Percentiles rank a stretch among this genome's conserved stretches.
phyloP scores from a whole-genome alignment of 1,284 basidiomycete species.

The Fomitopsis schrenkii region DNA sequence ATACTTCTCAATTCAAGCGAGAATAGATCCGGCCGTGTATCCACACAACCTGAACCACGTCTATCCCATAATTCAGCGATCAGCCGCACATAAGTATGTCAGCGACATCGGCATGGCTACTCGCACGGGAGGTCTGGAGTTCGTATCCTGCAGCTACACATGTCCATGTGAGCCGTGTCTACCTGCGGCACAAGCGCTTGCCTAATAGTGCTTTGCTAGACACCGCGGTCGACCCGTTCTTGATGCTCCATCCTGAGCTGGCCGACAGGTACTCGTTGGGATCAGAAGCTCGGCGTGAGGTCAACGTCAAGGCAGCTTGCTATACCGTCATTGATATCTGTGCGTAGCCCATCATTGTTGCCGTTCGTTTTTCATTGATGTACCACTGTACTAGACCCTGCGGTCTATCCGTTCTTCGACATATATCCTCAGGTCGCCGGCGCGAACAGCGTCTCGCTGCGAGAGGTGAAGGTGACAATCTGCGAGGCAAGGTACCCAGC shows the following conservation, averaged over 20 bases:
- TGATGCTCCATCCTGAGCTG: conserved; percentile 4
- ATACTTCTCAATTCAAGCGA: background rate
- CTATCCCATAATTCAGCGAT: conserved; percentile 9
- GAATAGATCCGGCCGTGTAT: conserved; percentile 20
- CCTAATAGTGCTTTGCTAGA: conserved; percentile 4
- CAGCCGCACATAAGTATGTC: no score
- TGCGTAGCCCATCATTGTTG: background rate
- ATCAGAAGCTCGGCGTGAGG: background rate
- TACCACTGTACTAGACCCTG: conserved; percentile 13
- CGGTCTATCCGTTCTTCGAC: conserved; percentile 38
- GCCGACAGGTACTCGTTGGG: background rate
- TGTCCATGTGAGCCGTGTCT: conserved; percentile 10
- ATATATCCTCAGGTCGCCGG: conserved; percentile 32
- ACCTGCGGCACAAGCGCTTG: background rate
- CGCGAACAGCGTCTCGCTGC: conserved; percentile 15
- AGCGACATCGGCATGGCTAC: background rate
- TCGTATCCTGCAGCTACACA: background rate
- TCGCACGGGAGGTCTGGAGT: background rate
- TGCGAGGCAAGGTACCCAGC: background rate
- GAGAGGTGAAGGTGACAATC: background rate
- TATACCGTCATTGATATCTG: conserved; percentile 15
- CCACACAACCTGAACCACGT: conserved; percentile 18
- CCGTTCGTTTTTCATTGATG: background rate
- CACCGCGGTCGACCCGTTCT: conserved; percentile 10
- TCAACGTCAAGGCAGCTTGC: background rate